Base-by-base conservation (phyloP, 2,329 filamentous ascomycete species). In the Cryoendolithus antarcticus region DNA sequence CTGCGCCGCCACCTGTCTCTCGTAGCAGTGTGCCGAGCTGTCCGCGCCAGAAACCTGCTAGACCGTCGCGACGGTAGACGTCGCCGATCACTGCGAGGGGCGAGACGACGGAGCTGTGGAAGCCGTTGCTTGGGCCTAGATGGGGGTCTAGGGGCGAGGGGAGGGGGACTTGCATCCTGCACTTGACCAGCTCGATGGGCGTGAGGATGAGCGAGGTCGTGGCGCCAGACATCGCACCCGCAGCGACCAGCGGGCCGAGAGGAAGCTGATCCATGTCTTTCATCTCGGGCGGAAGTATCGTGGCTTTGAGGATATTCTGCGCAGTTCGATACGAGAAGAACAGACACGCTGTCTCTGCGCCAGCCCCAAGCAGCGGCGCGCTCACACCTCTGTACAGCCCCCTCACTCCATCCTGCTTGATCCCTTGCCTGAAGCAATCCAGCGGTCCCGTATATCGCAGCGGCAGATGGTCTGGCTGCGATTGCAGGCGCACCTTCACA, bases 121-220 rank as follows among this genome's bases (percentile, higher is more conserved):
- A 19, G 15, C 15, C 15, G 15, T 19, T 19, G 15, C 15, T 19
- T 19, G 15, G 15, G 15, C 15, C 15, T 9, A 54, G 43, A 2
- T 41, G 50, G 2, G 51, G 45, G 31, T 58, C 55, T 35, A 53
- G 32, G n/a, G 48, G 39, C 2, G 53, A 51, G 35, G 64, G 56
- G 4, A 64, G 40, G 10, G 73, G 85, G 1, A 89, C 88, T 61
- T 98, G 91, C 65, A 98, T 93, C 63, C 91, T 93, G 73, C 91
- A 98, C 65, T 98, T 98, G 58, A 98, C 83, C 38, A 98, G 75
- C 64, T 98, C 91, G 49, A 98, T 86, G 0, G 91, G 91, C 0
- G 91, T 98, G 45, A 98, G 75, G 27, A 94, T 77, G 35, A 95
- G 71, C 0, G 86, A 94, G 0, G 91, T 93, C 54, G 94, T 82